These are phyloP conservation scores for Acanthamoeba lenticulata DNA, from an alignment of 208 protist species.

Conservation along the genomic window DNA sequence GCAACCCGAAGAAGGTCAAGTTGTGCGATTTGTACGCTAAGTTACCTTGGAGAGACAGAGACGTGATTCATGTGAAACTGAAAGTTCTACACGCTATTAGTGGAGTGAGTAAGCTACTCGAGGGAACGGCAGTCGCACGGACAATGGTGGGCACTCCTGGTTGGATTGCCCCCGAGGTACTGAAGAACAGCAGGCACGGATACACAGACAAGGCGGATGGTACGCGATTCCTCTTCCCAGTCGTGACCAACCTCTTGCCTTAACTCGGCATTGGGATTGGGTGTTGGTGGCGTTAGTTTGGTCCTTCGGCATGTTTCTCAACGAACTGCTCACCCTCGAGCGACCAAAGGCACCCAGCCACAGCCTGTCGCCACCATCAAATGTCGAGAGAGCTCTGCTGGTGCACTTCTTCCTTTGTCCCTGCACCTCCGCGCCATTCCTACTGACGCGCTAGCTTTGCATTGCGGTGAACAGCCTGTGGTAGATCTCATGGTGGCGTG, in stretches of 20 bases:
- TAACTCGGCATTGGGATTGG: background rate
- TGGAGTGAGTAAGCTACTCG: conserved; percentile 29
- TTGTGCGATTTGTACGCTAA: conserved; percentile 28
- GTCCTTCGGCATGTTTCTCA: conserved; percentile 53
- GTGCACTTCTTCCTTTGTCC: background rate
- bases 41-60: too few relatives aligned
- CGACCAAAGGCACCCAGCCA: background rate
- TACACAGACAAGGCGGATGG: conserved; percentile 64
- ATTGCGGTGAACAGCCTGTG: background rate
- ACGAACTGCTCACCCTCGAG: conserved; percentile 43
- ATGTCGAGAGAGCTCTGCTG: background rate
- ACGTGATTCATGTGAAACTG: background rate
- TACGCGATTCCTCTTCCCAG: background rate
- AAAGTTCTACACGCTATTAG: background rate
- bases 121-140: background rate
- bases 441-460: background rate
- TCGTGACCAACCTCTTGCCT: background rate
- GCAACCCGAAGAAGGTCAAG: conserved; percentile 38
- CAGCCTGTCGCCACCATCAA: background rate
- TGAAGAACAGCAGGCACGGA: background rate
- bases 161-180: conserved; percentile 11
- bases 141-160: conserved; percentile 58
- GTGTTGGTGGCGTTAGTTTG: background rate
- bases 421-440: background rate
- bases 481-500: background rate